Evolutionary conservation across 2,329 filamentous ascomycete genomes (phyloP).

Genomic region (Exophiala mesophila): DNA sequence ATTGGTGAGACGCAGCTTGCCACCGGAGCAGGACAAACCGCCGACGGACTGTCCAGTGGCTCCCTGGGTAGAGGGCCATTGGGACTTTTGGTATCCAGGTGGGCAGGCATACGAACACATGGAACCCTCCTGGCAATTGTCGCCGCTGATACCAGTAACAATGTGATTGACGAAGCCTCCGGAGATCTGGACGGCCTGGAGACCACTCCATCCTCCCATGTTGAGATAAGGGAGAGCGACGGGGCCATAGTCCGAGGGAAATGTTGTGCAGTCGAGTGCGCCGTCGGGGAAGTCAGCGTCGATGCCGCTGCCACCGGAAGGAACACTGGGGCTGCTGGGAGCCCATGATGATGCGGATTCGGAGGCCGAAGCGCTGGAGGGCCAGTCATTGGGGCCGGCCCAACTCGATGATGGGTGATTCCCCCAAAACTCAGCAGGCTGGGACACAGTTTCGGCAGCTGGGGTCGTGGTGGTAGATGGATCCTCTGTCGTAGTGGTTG

Average conservation of each 20-base stretch:
- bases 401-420: conserved; percentile 31
- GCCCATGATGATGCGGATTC: conserved; percentile 24
- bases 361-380: conserved; percentile 9
- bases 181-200: conserved; percentile 60
- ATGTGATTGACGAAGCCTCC: conserved; percentile 60
- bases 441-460: conserved; percentile 30
- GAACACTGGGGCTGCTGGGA: conserved; percentile 21
- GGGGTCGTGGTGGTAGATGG: conserved; percentile 31
- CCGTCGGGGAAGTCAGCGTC: conserved; percentile 70
- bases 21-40: conserved; percentile 69
- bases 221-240: conserved; percentile 63
- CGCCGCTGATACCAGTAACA: conserved; percentile 57
- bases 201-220: conserved; percentile 70
- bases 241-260: conserved; percentile 79
- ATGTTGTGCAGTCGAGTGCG: conserved; percentile 62
- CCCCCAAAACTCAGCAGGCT: conserved; percentile 49
- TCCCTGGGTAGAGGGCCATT: conserved; percentile 80
- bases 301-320: conserved; percentile 48
- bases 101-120: conserved; percentile 95
- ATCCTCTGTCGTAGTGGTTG: conserved; percentile 24
- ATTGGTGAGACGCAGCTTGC: conserved; percentile 75
- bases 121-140: conserved; percentile 55
- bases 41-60: conserved; percentile 77
- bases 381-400: conserved; percentile 25
- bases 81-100: conserved; percentile 84